Conservation (phyloP, 1,284 basidiomycete species). For the Ganoderma lucidum region DNA sequence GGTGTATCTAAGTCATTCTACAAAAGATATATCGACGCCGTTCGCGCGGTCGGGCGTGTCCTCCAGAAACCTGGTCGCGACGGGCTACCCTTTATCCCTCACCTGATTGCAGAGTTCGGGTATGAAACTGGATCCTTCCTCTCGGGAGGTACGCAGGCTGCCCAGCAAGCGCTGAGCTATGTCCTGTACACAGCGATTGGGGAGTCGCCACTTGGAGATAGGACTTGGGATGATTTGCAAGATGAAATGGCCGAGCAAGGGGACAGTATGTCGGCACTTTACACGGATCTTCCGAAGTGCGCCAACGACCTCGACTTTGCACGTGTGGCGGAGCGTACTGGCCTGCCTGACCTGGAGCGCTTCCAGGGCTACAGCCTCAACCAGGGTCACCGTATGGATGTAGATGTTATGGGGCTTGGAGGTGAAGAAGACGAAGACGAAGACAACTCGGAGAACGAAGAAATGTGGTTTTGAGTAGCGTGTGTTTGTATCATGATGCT, state of each 20-base stretch:
- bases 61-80: neutral
- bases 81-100: constrained; percentile 5
- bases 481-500: neutral
- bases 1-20: neutral
- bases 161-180: constrained; percentile 24
- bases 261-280: constrained; percentile 6
- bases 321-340: constrained; percentile 18
- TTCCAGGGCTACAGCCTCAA: neutral
- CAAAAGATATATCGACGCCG: neutral
- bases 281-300: constrained; percentile 12
- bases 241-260: constrained; percentile 9
- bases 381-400: neutral
- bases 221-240: constrained; percentile 15
- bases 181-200: constrained; percentile 20
- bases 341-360: neutral
- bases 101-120: neutral
- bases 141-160: constrained; percentile 4
- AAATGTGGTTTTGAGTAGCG: neutral
- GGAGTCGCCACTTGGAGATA: constrained; percentile 23
- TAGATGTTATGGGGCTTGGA: neutral
- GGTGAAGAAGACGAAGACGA: neutral
- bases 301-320: constrained; percentile 27
- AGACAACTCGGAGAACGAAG: neutral
- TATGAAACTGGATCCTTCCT: neutral
- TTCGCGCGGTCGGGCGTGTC: constrained; percentile 2